Percentiles rank a stretch among this genome's conserved stretches.
These are phyloP conservation scores for Punica granatum DNA, from an alignment of 345 rosid genomes.

Conservation along the genomic window DNA sequence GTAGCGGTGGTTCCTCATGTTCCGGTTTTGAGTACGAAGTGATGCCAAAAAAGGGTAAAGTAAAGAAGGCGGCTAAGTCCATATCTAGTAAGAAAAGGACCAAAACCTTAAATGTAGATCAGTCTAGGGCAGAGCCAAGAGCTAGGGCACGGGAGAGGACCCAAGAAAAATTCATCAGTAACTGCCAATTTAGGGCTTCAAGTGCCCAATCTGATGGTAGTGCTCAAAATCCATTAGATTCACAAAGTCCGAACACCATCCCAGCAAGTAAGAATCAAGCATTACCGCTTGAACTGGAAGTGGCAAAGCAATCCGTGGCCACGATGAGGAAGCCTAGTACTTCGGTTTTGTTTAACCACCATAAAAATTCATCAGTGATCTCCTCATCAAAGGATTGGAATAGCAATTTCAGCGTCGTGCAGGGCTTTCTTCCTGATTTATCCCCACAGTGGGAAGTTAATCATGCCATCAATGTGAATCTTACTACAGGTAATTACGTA, in stretches of 20 bases:
- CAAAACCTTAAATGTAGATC: constrained; percentile 14
- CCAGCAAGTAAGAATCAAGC: not conserved
- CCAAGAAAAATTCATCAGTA: constrained; percentile 29
- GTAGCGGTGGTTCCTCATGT: not conserved
- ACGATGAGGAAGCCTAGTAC: not conserved
- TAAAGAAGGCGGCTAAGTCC: not conserved
- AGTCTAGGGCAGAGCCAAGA: constrained; percentile 42
- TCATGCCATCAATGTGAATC: not conserved
- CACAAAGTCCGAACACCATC: not conserved
- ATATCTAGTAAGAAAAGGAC: constrained; percentile 12
- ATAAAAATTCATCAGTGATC: not conserved
- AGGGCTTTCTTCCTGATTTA: not conserved
- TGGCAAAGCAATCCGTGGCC: not conserved
- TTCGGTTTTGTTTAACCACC: not conserved
- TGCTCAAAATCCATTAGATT: not conserved
- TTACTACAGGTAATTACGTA: not conserved
- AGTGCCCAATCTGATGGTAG: not conserved
- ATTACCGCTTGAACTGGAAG: not conserved
- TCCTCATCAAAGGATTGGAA: not conserved
- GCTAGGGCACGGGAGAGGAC: constrained; percentile 55
- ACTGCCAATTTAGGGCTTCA: constrained; percentile 2
- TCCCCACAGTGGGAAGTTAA: not conserved
- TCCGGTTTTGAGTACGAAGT: not conserved
- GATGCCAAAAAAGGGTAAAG: not conserved
- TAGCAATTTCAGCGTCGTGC: not conserved